Evolutionary conservation across 495 filamentous ascomycete genomes (phyloP).

Genomic region (Aspergillus sclerotioniger): DNA sequence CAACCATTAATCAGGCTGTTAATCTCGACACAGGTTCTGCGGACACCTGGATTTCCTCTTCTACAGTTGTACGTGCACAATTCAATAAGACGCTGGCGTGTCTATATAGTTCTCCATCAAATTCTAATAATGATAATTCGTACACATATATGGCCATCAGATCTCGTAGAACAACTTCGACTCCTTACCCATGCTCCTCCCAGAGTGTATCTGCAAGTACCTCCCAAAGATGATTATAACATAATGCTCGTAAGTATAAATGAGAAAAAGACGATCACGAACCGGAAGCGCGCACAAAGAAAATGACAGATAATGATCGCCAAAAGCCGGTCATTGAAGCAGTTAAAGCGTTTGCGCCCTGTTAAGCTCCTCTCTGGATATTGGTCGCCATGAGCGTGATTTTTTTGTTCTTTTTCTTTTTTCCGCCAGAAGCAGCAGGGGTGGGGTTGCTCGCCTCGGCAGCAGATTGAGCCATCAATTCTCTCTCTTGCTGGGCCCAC

Average conservation of each 20-base stretch:
- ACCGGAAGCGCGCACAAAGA: background rate
- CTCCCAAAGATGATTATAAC: background rate
- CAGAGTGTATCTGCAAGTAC: background rate
- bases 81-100: no score
- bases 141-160: background rate
- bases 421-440: slow-evolving; percentile 40
- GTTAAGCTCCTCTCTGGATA: slow-evolving; percentile 60
- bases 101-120: slow-evolving; percentile 1
- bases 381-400: slow-evolving; percentile 93
- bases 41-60: no score
- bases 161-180: background rate
- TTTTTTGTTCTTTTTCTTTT: slow-evolving; percentile 91
- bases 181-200: background rate
- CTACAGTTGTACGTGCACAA: no score
- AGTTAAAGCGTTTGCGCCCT: background rate
- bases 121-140: no score
- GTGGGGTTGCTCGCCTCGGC: slow-evolving; percentile 27
- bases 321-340: background rate
- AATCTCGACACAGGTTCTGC: slow-evolving; percentile 24
- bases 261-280: no score
- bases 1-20: no score
- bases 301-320: background rate
- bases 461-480: slow-evolving; percentile 36
- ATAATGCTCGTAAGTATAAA: background rate
- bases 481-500: slow-evolving; percentile 47